Conservation (phyloP, 345 rosid genomes). For the Syzygium jambos region DNA sequence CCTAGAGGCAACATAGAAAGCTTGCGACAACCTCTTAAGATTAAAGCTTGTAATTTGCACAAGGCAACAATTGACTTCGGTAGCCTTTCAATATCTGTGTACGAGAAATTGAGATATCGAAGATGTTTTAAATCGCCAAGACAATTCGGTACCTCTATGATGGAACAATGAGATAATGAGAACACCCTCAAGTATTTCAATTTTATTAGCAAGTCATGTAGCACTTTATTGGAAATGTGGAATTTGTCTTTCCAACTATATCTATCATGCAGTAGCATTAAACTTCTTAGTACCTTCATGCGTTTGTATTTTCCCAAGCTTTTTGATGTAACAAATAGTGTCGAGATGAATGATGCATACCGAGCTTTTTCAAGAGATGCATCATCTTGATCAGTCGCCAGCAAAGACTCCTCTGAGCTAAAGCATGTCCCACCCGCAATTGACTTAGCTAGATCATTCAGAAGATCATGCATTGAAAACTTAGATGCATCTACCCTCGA, state of each 20-base stretch:
- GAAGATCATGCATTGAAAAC: neutral
- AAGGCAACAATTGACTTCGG: neutral
- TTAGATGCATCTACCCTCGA: neutral
- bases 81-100: neutral
- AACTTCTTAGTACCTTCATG: neutral
- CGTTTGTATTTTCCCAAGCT: neutral
- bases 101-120: neutral
- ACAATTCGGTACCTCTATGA: neutral
- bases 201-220: neutral
- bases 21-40: neutral
- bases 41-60: neutral
- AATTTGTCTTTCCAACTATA: accelerated
- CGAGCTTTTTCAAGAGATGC: neutral
- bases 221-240: neutral
- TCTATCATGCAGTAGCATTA: no score
- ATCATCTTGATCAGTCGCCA: neutral
- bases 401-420: neutral
- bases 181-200: neutral
- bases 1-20: neutral
- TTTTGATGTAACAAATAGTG: neutral
- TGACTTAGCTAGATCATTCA: neutral
- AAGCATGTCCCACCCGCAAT: neutral
- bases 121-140: neutral
- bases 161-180: neutral
- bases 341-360: neutral